phyloP scores from a whole-genome alignment of 139 green algal species.

The Haematococcus sp. region DNA sequence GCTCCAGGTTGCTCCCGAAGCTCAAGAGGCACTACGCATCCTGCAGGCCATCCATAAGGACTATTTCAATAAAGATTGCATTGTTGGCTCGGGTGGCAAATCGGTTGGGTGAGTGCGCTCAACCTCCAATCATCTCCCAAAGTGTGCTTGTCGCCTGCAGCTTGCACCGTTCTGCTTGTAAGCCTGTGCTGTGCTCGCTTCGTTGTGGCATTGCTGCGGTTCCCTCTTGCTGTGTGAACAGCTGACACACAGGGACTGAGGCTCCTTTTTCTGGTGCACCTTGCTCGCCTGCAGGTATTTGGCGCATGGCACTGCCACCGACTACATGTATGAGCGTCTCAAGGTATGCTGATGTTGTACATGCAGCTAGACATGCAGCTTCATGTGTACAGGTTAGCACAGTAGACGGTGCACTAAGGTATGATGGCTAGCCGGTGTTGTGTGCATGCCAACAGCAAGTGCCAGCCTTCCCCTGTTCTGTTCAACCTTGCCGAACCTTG shows the following conservation, averaged over 20 bases:
- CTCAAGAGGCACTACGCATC: slow-evolving; percentile 55
- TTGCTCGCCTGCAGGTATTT: slow-evolving; percentile 63
- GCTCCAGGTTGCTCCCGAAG: slow-evolving; percentile 22
- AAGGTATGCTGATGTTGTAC: neutral
- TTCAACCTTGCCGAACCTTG: neutral
- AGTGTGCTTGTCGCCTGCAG: too few species aligned
- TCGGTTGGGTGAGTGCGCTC: slow-evolving; percentile 77
- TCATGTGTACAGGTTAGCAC: too few species aligned
- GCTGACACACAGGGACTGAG: too few species aligned
- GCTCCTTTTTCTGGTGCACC: too few species aligned
- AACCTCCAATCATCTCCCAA: too few species aligned
- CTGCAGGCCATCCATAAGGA: slow-evolving; percentile 58
- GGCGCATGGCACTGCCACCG: slow-evolving; percentile 93
- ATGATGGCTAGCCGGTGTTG: too few species aligned
- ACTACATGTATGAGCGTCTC: slow-evolving; percentile 88
- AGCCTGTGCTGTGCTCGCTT: neutral
- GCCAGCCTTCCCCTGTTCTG: neutral
- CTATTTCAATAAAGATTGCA: slow-evolving; percentile 66
- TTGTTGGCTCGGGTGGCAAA: slow-evolving; percentile 84
- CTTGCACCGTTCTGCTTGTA: neutral
- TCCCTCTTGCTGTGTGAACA: too few species aligned
- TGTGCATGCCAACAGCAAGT: too few species aligned
- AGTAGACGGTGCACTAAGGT: too few species aligned
- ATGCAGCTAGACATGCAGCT: neutral
- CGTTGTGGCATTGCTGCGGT: too few species aligned